A percentile compares a stretch with the other conserved stretches of the same genome.
phyloP scores from a whole-genome alignment of 1,139 yeast genomes.

The Arxiozyma bovina region DNA sequence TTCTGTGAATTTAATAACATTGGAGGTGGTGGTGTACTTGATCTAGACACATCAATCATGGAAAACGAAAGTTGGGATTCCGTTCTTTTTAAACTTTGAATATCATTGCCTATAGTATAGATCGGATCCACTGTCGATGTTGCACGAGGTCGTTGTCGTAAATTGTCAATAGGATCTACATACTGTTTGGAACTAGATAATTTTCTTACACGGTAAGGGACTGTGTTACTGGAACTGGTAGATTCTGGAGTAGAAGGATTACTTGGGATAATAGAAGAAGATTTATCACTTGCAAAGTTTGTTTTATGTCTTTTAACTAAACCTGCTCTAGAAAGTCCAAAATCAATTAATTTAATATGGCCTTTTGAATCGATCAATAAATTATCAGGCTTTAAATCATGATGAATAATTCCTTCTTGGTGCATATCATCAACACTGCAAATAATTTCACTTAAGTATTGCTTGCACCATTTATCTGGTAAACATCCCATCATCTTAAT shows the following conservation, averaged over 20 bases:
- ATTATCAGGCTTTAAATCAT: slow-evolving; percentile 94
- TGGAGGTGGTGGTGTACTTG: slow-evolving; percentile 27
- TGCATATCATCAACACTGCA: slow-evolving; percentile 89
- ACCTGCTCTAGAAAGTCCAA: slow-evolving; percentile 88
- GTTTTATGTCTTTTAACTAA: slow-evolving; percentile 66
- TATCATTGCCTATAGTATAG: slow-evolving; percentile 30
- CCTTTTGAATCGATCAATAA: slow-evolving; percentile 78
- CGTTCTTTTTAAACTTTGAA: slow-evolving; percentile 21
- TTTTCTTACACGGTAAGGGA: slow-evolving; percentile 8
- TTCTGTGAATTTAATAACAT: slow-evolving; percentile 3
- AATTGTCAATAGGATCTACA: slow-evolving; percentile 3
- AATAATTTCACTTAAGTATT: slow-evolving; percentile 83
- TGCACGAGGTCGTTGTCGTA: neutral
- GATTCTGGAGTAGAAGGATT: slow-evolving; percentile 5
- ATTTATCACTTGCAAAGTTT: neutral
- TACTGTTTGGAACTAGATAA: slow-evolving; percentile 31
- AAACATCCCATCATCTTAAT: slow-evolving; percentile 71
- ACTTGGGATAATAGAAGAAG: neutral
- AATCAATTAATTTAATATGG: slow-evolving; percentile 86
- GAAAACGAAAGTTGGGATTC: slow-evolving; percentile 29
- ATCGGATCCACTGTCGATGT: neutral
- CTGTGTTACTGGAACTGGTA: neutral
- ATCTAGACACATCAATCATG: slow-evolving; percentile 22
- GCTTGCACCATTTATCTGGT: slow-evolving; percentile 79
- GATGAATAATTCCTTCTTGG: slow-evolving; percentile 78